Percentiles rank a stretch among this genome's conserved stretches.
These are phyloP conservation scores for Ganoderma boninense DNA, from an alignment of 1,284 basidiomycete species.

Conservation along the genomic window DNA sequence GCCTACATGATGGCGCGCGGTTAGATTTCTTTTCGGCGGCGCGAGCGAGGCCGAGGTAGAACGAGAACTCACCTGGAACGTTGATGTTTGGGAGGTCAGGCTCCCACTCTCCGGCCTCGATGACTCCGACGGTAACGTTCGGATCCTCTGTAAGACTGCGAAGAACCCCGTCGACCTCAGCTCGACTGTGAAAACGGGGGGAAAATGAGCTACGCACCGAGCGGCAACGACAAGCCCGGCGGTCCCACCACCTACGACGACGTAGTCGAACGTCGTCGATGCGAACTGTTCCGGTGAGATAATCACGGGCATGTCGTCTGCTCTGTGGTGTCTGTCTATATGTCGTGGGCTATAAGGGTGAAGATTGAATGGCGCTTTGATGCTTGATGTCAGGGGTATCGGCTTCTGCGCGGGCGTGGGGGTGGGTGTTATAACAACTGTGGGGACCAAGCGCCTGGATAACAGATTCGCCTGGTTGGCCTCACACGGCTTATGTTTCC, in stretches of 20 bases:
- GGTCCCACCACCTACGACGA: conserved; percentile 33
- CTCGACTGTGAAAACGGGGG: not conserved
- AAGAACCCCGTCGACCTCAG: not conserved
- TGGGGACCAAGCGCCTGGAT: not conserved
- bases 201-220: conserved; percentile 9
- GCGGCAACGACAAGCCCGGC: conserved; percentile 13
- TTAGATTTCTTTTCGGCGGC: not conserved
- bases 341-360: not conserved
- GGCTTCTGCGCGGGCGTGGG: not conserved
- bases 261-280: conserved; percentile 36
- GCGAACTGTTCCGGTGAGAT: conserved; percentile 3
- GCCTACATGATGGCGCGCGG: not conserved
- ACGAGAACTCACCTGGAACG: conserved; percentile 14
- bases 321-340: not conserved
- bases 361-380: not conserved
- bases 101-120: conserved; percentile 40
- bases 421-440: not conserved
- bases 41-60: not conserved
- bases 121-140: conserved; percentile 41
- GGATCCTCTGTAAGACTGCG: conserved; percentile 51
- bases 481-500: not conserved
- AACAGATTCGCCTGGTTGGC: not conserved
- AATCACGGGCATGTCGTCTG: not conserved
- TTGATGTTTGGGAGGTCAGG: conserved; percentile 27
- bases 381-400: not conserved